Evolutionary conservation across 169 alveolate genomes (phyloP).

Genomic region (Toxoplasma gondii): DNA sequence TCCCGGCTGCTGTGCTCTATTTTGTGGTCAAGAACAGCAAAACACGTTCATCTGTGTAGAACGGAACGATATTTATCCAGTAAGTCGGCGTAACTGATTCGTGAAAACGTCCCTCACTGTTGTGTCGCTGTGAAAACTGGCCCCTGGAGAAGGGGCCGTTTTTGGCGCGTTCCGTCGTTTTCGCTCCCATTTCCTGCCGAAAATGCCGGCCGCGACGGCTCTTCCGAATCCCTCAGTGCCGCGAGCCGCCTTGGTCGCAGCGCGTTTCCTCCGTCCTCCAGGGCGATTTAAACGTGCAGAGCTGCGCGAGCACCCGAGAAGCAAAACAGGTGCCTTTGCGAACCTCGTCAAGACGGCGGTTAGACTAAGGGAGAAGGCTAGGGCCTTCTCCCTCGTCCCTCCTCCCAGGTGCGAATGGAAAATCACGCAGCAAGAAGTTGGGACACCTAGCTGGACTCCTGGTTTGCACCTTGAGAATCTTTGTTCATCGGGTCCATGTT

Average conservation of each 20-base stretch:
- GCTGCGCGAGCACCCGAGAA: slow-evolving; percentile 82
- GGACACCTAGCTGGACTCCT: not conserved
- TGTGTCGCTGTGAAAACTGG: no score
- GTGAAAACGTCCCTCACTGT: no score
- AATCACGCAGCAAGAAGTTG: not conserved
- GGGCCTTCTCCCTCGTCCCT: slow-evolving; percentile 79
- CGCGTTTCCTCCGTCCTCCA: slow-evolving; percentile 76
- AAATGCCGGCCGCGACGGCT: slow-evolving; percentile 6
- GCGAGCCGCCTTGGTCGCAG: slow-evolving; percentile 66
- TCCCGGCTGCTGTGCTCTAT: no score
- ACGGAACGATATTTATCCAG: no score
- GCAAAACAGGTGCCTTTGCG: slow-evolving; percentile 83
- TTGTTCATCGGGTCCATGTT: not conserved
- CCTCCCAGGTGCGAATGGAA: slow-evolving; percentile 72
- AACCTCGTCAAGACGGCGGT: slow-evolving; percentile 81
- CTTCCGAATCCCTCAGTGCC: slow-evolving; percentile 39
- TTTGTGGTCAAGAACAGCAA: no score
- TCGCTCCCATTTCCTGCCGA: not conserved
- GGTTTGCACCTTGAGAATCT: not conserved
- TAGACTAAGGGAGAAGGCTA: slow-evolving; percentile 81
- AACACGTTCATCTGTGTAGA: no score
- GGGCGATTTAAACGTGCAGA: slow-evolving; percentile 85
- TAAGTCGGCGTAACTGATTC: no score
- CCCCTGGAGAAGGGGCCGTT: no score
- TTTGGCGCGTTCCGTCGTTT: no score